Percentiles rank a stretch among this genome's conserved stretches.
These are phyloP conservation scores for Nakataea oryzae DNA, from an alignment of 2,329 filamentous ascomycete species.

Conservation along the genomic window DNA sequence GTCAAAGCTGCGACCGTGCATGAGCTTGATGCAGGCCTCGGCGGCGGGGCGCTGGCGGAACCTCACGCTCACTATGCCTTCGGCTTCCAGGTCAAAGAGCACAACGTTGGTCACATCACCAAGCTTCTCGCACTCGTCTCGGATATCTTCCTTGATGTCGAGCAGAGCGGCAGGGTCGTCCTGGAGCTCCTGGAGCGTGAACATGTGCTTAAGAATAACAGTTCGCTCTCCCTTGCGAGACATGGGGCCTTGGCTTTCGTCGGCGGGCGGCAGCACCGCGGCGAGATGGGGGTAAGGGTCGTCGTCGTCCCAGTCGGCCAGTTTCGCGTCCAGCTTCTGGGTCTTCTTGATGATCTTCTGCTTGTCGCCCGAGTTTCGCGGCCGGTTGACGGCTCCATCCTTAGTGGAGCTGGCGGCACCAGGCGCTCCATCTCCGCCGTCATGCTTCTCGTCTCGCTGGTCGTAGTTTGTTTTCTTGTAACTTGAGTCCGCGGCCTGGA, in stretches of 20 bases:
- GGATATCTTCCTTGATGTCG: constrained; percentile 91
- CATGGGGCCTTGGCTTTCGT: constrained; percentile 21
- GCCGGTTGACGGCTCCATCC: constrained; percentile 30
- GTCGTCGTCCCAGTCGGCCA: constrained; percentile 94
- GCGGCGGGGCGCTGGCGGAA: constrained; percentile 67
- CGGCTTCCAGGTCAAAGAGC: constrained; percentile 75
- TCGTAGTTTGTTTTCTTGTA: constrained; percentile 82
- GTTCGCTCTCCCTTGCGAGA: constrained; percentile 54
- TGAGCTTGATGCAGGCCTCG: constrained; percentile 58
- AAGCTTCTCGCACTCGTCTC: constrained; percentile 78
- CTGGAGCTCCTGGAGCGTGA: constrained; percentile 74
- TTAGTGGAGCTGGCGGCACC: neutral
- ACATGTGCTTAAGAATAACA: constrained; percentile 88
- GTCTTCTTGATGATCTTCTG: constrained; percentile 87
- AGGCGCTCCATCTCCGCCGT: constrained; percentile 7
- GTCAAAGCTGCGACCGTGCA: constrained; percentile 74
- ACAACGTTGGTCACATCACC: constrained; percentile 86
- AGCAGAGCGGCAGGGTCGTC: constrained; percentile 74
- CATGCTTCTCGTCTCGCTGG: constrained; percentile 17
- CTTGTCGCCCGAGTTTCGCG: constrained; percentile 54
- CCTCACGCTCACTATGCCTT: constrained; percentile 76
- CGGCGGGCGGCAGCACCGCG: constrained; percentile 13
- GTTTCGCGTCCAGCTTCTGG: constrained; percentile 81
- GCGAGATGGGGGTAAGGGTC: constrained; percentile 43
- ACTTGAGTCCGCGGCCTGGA: constrained; percentile 76